Evolutionary conservation across 2,329 filamentous ascomycete species (phyloP), one percentile per base, ranked within the genome.

Genomic region (Myrmaecium sp.): DNA sequence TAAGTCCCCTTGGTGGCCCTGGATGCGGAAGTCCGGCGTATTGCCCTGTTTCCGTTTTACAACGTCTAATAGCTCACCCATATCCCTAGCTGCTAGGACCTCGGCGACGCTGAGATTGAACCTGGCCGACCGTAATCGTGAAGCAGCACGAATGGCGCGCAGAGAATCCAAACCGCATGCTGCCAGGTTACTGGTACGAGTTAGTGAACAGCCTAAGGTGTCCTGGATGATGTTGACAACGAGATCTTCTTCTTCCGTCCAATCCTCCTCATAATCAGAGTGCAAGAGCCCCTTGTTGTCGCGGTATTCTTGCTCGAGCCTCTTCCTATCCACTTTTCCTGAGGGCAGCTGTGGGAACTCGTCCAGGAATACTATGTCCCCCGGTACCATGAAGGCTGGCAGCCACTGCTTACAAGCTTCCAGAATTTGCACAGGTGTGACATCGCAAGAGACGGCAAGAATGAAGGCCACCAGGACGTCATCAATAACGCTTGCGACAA

Each of bases 341-440:
- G 82, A 92, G 3, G 82, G 61, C 12, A 93, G 55, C 27, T 74
- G 70, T 1, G 82, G 82, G 30, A 93, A 73, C 6, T 63, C 56
- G 1, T 60, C 37, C 34, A 77, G 52, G 2, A 77, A 41, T 1
- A 81, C 48, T 14, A 91, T 55, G 33, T 91, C 76, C 4, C 66
- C 64, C 0, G 84, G 84, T 2, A 91, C 54, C 84, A 93, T 93
- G 43, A 74, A 89, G 4, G 62, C 59, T 0, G 83, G 81, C 2
- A 94, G 60, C 80, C 82, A 92, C 26, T 62, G 60, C 26, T 60
- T 62, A 49, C 81, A 92, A 4, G 59, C 64, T 10, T 59, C 43
- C 17, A 66, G 41, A 7, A 92, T 55, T 8, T 48, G 34, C 15
- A 47, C 46, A 17, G 45, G 48, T 11, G 51, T 54, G 31, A 57